These are phyloP conservation scores for Physcomitrium patens DNA, from an alignment of 225 moss, liverwort and hornwort species.

Conservation along the genomic window DNA sequence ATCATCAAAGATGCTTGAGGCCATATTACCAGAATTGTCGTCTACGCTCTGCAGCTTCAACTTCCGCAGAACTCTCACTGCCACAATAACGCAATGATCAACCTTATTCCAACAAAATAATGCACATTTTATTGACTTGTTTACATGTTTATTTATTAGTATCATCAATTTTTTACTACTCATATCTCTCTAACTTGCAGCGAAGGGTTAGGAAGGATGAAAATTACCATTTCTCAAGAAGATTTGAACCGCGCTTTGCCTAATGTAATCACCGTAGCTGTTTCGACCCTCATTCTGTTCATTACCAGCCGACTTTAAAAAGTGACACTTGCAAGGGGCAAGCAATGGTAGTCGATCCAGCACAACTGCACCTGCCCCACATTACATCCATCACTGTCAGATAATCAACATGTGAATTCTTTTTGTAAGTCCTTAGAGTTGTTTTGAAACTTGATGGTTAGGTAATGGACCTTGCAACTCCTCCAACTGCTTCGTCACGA, in stretches of 20 bases:
- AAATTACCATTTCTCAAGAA: conserved; percentile 58
- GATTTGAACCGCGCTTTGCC: conserved; percentile 38
- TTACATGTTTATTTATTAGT: too few species aligned
- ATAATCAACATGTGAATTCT: neutral
- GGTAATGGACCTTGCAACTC: conserved; percentile 44
- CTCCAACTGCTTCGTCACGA: conserved; percentile 43
- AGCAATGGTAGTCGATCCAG: conserved; percentile 53
- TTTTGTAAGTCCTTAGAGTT: neutral
- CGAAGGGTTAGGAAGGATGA: conserved; percentile 2
- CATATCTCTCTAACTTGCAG: conserved; percentile 7
- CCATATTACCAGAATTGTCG: conserved; percentile 23
- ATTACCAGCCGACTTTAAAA: conserved; percentile 38
- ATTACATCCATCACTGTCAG: conserved; percentile 25
- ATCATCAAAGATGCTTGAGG: neutral
- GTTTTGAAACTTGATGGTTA: neutral
- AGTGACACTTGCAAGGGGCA: conserved; percentile 61
- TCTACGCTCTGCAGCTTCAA: conserved; percentile 19
- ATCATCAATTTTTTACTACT: neutral
- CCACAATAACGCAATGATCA: conserved; percentile 1
- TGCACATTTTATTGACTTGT: too few species aligned
- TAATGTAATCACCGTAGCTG: conserved; percentile 33
- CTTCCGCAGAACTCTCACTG: conserved; percentile 39
- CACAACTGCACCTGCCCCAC: conserved; percentile 38
- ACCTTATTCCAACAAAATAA: neutral
- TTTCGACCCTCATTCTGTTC: conserved; percentile 27